These are phyloP conservation scores for Colletotrichum sidae DNA, from an alignment of 2,329 filamentous ascomycete species.

Conservation along the genomic window DNA sequence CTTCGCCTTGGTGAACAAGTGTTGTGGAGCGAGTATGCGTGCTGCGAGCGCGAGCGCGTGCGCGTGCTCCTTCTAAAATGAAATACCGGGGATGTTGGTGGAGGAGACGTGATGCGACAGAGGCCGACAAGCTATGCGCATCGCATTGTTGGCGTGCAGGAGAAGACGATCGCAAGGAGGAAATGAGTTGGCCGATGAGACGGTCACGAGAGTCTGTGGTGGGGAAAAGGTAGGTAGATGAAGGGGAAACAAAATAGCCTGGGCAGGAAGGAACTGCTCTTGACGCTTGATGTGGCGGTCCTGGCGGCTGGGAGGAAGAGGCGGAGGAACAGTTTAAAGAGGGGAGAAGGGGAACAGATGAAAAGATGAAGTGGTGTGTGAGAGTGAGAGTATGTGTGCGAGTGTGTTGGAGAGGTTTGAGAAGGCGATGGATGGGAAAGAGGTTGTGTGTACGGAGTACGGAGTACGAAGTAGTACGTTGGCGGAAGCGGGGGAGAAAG, in stretches of 20 bases:
- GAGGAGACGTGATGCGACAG: constrained; percentile 39
- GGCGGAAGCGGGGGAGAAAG: constrained; percentile 37
- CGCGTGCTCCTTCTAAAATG: constrained; percentile 23
- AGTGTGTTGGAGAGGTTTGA: constrained; percentile 39
- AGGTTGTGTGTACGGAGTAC: constrained; percentile 22
- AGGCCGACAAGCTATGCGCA: constrained; percentile 44
- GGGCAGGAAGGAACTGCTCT: constrained; percentile 19
- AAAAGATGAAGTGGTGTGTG: not conserved
- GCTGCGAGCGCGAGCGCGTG: constrained; percentile 17
- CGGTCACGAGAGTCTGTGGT: constrained; percentile 11
- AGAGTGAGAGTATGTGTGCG: not conserved
- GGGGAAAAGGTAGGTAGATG: not conserved
- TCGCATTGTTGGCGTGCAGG: constrained; percentile 46
- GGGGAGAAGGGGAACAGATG: constrained; percentile 27
- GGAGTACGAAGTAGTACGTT: constrained; percentile 17
- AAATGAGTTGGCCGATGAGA: constrained; percentile 12
- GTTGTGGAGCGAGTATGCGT: constrained; percentile 13
- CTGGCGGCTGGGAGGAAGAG: constrained; percentile 15
- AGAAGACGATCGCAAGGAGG: constrained; percentile 29
- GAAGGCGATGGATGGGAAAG: constrained; percentile 34
- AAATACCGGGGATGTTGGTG: constrained; percentile 35
- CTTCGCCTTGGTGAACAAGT: constrained; percentile 18
- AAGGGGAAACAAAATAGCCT: constrained; percentile 2
- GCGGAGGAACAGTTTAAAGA: constrained; percentile 8
- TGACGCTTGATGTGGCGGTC: constrained; percentile 19